Evolutionary conservation across 2,329 filamentous ascomycete genomes (phyloP), one percentile per base, ranked within the genome.

Genomic region (Lachnellula occidentalis): DNA sequence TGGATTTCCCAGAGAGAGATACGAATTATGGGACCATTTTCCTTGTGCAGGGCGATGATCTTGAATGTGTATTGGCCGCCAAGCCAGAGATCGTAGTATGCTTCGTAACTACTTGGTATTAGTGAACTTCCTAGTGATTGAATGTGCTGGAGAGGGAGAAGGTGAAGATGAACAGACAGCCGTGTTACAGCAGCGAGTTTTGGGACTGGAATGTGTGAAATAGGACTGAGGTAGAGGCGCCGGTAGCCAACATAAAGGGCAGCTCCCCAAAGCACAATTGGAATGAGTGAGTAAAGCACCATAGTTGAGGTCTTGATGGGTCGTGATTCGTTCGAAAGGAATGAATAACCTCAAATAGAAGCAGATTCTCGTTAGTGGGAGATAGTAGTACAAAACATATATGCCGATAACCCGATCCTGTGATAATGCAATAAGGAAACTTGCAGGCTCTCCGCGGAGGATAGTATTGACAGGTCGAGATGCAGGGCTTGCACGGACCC

Each of bases 1-100:
- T 66, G 65, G 2, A 67, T 67, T 24, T 55, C 53, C 22, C 36
- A 45, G 19, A 53, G 56, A 50, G 68, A 69, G 46, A 70, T 66
- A 2, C 67, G 59, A 4, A 71, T 62, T 27, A 71, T 67, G 4
- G 68, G 69, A 1, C 69, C 67, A 19, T 43, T 22, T 43, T 43
- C 52, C 75, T 70, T 62, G 61, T 76, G 73, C 64, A 76, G 63
- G 49, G 72, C 67, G 46, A 68, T 64, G 37, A 76, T 73, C 56
- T 73, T 69, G 60, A 69, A 72, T 12, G 67, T 73, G 54, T 73
- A 75, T 60, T 72, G 67, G 3, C 73, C 74, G 4, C 69, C 68
- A 3, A 70, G 64, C 48, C 72, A 50, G 21, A 74, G 64, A 51
- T 76, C 72, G 54, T 74, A 74, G 62, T 73, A 76, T 8, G 45